Evolutionary conservation across 2,329 filamentous ascomycete genomes (phyloP), one percentile per base, ranked within the genome.

Genomic region (Calycina herbarum): DNA sequence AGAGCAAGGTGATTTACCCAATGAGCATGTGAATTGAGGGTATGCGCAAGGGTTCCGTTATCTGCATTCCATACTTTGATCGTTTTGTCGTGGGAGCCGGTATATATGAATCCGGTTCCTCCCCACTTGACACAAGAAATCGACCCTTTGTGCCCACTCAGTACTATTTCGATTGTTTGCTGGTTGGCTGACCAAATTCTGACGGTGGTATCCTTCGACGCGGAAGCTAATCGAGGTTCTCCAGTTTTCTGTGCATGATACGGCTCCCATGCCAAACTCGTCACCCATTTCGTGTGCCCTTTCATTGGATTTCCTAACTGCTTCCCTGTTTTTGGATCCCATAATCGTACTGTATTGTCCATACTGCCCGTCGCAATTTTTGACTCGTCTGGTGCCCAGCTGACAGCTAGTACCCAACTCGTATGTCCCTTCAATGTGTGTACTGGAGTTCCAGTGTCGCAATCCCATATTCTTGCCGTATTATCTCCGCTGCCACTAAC

Each of bases 1-100:
- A 99, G 84, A 0, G 95, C 93, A 27, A 99, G 85, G 75, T 97
- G 93, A 76, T 99, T 99, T 35, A 99, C 92, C 87, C 94, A 96
- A 76, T 98, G 95, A 0, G 91, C 92, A 76, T 99, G 96, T 1
- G 90, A 84, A 24, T 86, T 87, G 8, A 98, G 81, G 0, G 90
- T 94, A 76, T 95, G 91, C 62, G 93, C 82, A 27, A 97, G 81
- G 1, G 89, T 93, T 35, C 94, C 95, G 69, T 90, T 88, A 48
- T 84, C 83, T 0, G 91, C 86, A 73, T 95, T 89, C 94, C 94
- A 99, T 4, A 97, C 87, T 72, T 94, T 93, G 71, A 98, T 87
- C 0, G 90, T 94, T 82, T 96, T 96, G 80, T 97, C 94, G 76
- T 96, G 93, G 40, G 92, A 96, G 24, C 86, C 87, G 7, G 91